Evolutionary conservation across 1,139 yeast genomes (phyloP), one percentile per base, ranked within the genome.

Genomic region (Scheffersomyces insectosa): DNA sequence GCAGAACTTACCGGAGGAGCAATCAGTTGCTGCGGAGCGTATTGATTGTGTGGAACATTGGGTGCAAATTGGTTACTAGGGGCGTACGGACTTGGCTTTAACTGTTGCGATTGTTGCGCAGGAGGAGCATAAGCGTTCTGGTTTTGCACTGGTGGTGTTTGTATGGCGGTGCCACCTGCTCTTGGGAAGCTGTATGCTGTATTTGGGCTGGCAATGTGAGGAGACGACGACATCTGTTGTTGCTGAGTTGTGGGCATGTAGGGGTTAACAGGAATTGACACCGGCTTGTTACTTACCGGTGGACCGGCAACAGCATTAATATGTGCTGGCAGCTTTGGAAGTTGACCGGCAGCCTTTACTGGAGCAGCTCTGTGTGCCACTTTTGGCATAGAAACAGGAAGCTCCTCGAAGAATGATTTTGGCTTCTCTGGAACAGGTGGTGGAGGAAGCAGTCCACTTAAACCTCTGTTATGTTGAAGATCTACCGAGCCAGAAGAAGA

Each of bases 341-440:
- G 41, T 12, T 39, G 51, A 5, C 45, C n/a, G 72, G 28, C 36
- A 5, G 41, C 28, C 13, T 41, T 42, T 10, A 49, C 56, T 14
- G 63, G 62, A 11, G 63, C 66, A 6, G 65, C 60, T 43, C 75
- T 55, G 3, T 70, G 57, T 13, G 59, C 56, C 5, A 50, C 49
- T 36, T 52, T 53, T 4, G 70, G 69, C 39, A 61, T 49, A 3
- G 57, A 51, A 27, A 68, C 60, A 2, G 78, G 87, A 35, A 79
- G 62, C 44, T 82, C 86, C 47, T 79, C 84, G 55, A 79, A 82
- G 53, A 82, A 82, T 3, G 77, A 65, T 43, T 75, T 73, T 23
- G 58, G 44, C 28, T 43, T 48, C 35, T 41, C 38, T 16, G 47
- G 46, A 13, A 46, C 38, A 13, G 50, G 45, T 23, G 52, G 47